A percentile compares a stretch with the other conserved stretches of the same genome.
These are phyloP conservation scores for Penicillium longicatenatum DNA, from an alignment of 495 filamentous ascomycete species.

Conservation along the genomic window DNA sequence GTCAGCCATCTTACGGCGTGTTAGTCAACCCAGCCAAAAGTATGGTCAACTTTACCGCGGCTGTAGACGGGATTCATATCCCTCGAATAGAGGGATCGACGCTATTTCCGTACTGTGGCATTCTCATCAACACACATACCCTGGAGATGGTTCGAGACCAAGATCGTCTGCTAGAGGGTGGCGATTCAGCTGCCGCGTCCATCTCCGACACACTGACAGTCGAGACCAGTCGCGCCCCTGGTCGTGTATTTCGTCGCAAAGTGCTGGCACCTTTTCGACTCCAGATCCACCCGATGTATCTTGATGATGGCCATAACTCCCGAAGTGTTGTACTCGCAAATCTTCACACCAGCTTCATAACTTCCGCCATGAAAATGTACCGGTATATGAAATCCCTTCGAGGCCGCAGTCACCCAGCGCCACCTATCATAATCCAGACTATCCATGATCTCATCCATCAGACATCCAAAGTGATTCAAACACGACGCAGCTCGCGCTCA, in stretches of 20 bases:
- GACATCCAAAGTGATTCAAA: constrained; percentile 65
- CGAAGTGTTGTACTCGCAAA: constrained; percentile 67
- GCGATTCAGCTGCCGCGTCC: constrained; percentile 35
- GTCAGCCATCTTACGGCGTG: constrained; percentile 78
- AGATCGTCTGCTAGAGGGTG: constrained; percentile 51
- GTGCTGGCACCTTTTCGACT: constrained; percentile 80
- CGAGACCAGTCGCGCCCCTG: constrained; percentile 67
- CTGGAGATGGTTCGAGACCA: constrained; percentile 71
- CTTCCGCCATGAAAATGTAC: constrained; percentile 82
- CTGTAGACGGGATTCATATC: constrained; percentile 56
- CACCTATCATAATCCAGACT: constrained; percentile 61
- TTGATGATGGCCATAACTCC: constrained; percentile 81
- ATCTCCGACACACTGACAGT: constrained; percentile 70
- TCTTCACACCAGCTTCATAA: constrained; percentile 70
- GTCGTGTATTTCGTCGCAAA: constrained; percentile 76
- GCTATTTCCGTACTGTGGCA: constrained; percentile 87
- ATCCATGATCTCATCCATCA: constrained; percentile 66
- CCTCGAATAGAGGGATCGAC: constrained; percentile 45
- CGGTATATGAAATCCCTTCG: constrained; percentile 69
- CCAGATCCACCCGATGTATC: constrained; percentile 85
- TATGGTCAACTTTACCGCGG: constrained; percentile 80
- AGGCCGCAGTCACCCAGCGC: constrained; percentile 51
- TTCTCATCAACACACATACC: constrained; percentile 69
- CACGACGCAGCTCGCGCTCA: constrained; percentile 36
- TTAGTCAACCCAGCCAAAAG: constrained; percentile 75